These are phyloP conservation scores for Pseudogymnoascus sp. DNA, from an alignment of 2,329 filamentous ascomycete genomes.

Conservation along the genomic window DNA sequence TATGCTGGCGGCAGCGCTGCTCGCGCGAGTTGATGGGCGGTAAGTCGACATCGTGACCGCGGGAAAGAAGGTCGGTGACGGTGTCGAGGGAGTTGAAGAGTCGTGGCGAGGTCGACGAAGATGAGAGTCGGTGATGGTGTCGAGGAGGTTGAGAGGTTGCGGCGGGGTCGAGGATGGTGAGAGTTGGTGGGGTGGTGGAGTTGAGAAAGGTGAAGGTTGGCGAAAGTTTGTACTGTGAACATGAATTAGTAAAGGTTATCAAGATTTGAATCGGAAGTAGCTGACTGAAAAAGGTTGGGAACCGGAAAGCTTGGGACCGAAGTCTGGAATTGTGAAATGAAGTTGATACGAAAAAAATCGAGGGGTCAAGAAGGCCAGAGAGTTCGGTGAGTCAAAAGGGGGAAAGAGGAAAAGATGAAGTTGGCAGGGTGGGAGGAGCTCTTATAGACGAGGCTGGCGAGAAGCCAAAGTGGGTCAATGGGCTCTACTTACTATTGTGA, in stretches of 20 bases:
- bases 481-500: constrained; percentile 13
- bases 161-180: neutral
- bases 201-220: neutral
- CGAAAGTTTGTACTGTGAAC: neutral
- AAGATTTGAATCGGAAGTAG: neutral
- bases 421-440: neutral
- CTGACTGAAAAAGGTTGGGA: neutral
- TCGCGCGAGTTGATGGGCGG: neutral
- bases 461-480: neutral
- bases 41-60: constrained; percentile 1
- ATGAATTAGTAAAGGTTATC: neutral
- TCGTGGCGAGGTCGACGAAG: neutral
- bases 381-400: neutral
- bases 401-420: neutral
- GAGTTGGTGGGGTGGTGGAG: neutral
- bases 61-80: neutral
- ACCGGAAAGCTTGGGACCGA: neutral
- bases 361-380: constrained; percentile 3
- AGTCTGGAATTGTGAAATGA: constrained; percentile 2
- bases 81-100: neutral
- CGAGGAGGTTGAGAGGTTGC: neutral
- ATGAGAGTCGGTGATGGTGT: neutral
- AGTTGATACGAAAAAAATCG: constrained; percentile 1
- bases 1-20: constrained; percentile 1
- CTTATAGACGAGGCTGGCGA: neutral